Evolutionary conservation across 768 basidiomycete species (phyloP).

Genomic region (Leucocoprinus sp.): DNA sequence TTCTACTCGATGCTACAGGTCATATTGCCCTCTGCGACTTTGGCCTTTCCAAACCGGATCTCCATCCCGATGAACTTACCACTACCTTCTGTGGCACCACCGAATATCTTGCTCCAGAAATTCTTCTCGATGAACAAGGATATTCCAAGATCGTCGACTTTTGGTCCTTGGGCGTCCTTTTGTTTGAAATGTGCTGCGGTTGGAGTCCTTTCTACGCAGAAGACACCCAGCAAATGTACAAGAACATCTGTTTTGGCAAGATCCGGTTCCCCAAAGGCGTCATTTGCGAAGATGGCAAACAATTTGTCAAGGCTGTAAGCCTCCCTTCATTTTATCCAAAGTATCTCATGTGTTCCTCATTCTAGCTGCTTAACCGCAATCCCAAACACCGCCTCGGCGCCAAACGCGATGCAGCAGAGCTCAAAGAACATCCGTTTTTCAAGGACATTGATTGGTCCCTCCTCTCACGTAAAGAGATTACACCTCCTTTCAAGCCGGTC

Average conservation of each 20-base stretch:
- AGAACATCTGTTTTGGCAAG: conserved; percentile 97
- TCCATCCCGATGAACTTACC: conserved; percentile 90
- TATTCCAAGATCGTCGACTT: conserved; percentile 99
- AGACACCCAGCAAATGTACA: conserved; percentile 99
- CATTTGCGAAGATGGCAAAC: conserved; percentile 95
- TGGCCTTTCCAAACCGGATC: conserved; percentile 93
- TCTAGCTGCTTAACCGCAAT: conserved; percentile 94
- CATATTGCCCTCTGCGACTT: conserved; percentile 99
- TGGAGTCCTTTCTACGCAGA: conserved; percentile 99
- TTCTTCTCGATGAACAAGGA: conserved; percentile 96
- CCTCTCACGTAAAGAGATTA: conserved; percentile 78
- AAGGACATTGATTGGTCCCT: conserved; percentile 85
- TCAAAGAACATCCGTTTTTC: conserved; percentile 97
- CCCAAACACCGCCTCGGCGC: conserved; percentile 97
- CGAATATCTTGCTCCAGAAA: conserved; percentile 97
- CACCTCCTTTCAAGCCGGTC: conserved; percentile 95
- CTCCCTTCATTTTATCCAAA: conserved; percentile 1
- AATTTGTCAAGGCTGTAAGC: conserved; percentile 95
- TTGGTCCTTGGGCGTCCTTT: conserved; percentile 90
- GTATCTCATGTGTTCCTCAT: background rate
- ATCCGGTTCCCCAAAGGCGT: conserved; percentile 96
- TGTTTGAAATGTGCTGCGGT: conserved; percentile 99
- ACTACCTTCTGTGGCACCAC: conserved; percentile 99
- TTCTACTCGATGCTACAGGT: conserved; percentile 94
- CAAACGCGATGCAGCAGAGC: conserved; percentile 80